Conservation (phyloP, 2,329 filamentous ascomycete species). For the Penicillium occitanis region DNA sequence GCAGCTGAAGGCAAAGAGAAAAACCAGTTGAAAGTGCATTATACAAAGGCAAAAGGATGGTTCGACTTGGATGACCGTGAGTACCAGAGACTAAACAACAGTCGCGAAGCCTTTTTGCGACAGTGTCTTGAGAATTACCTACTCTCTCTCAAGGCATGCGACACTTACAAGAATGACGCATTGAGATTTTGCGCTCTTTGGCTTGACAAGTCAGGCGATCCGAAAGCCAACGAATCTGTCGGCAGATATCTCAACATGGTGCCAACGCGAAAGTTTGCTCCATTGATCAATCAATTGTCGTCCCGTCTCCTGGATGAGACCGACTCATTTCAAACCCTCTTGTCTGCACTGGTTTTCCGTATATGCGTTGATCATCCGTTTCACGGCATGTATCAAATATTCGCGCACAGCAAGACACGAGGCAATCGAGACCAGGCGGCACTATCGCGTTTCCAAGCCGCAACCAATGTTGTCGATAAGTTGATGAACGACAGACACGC, state of each 20-base stretch:
- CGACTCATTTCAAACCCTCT: constrained; percentile 70
- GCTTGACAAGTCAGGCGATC: constrained; percentile 80
- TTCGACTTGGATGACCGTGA: constrained; percentile 87
- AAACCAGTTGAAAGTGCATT: constrained; percentile 59
- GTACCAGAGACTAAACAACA: constrained; percentile 73
- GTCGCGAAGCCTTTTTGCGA: constrained; percentile 77
- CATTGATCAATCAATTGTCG: constrained; percentile 92
- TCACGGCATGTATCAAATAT: constrained; percentile 96
- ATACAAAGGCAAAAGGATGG: constrained; percentile 78
- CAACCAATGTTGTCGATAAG: constrained; percentile 64
- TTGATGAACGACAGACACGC: constrained; percentile 56
- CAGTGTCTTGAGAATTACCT: constrained; percentile 93
- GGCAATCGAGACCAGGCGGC: constrained; percentile 70
- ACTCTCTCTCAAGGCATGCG: constrained; percentile 76
- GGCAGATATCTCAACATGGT: constrained; percentile 68
- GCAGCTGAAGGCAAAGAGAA: constrained; percentile 53
- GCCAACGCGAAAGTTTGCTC: constrained; percentile 86
- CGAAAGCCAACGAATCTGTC: constrained; percentile 75
- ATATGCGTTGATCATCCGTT: constrained; percentile 94
- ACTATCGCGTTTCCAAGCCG: constrained; percentile 70
- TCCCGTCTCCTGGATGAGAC: constrained; percentile 78
- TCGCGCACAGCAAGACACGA: constrained; percentile 72
- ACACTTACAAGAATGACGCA: constrained; percentile 84
- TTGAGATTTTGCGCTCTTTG: constrained; percentile 91
- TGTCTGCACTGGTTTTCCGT: constrained; percentile 71